Percentiles rank a stretch among this genome's conserved stretches.
Conservation (phyloP, 441 rosid genomes). For the Populus hybrid region DNA sequence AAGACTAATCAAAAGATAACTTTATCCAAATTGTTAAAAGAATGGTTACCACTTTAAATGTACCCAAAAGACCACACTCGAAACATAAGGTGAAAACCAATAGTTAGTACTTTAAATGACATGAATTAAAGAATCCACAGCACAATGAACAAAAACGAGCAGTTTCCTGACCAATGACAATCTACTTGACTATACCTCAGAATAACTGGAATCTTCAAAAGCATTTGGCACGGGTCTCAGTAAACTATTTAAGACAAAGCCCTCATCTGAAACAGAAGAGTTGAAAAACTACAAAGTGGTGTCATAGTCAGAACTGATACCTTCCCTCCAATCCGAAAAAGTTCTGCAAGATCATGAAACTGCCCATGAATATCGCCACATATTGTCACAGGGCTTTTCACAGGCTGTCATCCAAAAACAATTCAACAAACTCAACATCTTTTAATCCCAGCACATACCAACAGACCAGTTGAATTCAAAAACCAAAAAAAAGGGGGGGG, state of each 20-base stretch:
- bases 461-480: not conserved
- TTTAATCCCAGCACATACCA: not conserved
- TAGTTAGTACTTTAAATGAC: no score
- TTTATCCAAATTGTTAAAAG: no score
- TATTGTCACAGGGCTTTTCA: no score
- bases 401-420: conserved; percentile 43
- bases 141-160: conserved; percentile 12
- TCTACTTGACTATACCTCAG: conserved; percentile 27
- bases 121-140: no score
- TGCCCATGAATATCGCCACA: no score
- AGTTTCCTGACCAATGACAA: conserved; percentile 20
- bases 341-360: no score
- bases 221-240: conserved; percentile 22
- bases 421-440: conserved; percentile 1
- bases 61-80: no score
- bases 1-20: no score
- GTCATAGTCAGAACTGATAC: conserved; percentile 36
- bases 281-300: conserved; percentile 15
- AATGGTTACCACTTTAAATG: no score
- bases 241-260: conserved; percentile 21
- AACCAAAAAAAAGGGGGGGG: not conserved
- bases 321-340: conserved; percentile 26
- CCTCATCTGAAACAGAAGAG: conserved; percentile 23
- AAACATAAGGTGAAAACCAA: no score
- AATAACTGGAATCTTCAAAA: conserved; percentile 29